A percentile compares a stretch with the other conserved stretches of the same genome.
Evolutionary conservation across 257 asterid species (phyloP).

Genomic region (Handroanthus guayacan): DNA sequence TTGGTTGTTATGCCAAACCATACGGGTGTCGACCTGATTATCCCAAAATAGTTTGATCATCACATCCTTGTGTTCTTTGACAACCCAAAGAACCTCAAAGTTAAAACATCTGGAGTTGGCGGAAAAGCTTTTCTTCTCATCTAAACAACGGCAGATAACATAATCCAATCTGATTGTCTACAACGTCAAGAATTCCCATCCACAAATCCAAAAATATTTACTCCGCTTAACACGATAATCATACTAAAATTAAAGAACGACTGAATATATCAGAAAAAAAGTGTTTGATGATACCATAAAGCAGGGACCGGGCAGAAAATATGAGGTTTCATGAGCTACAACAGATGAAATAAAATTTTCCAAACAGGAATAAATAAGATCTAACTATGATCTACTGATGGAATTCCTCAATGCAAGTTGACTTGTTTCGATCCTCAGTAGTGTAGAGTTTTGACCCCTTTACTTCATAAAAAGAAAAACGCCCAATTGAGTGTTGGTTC

Average conservation of each 20-base stretch:
- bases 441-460: not conserved
- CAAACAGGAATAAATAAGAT: slow-evolving; percentile 14
- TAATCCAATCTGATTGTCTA: slow-evolving; percentile 4
- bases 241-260: not conserved
- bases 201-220: too few relatives aligned
- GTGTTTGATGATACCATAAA: not conserved
- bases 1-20: too few relatives aligned
- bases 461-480: slow-evolving; percentile 9
- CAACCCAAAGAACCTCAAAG: too few relatives aligned
- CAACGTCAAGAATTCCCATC: not conserved
- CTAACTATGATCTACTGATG: slow-evolving; percentile 23
- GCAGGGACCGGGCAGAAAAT: not conserved
- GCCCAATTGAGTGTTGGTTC: slow-evolving; percentile 31
- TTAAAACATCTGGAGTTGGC: too few relatives aligned
- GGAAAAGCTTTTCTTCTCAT: not conserved
- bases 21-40: too few relatives aligned
- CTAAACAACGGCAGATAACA: slow-evolving; percentile 7
- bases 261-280: not conserved
- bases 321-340: not conserved
- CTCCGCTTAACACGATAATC: not conserved
- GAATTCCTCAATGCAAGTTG: slow-evolving; percentile 33
- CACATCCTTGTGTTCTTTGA: too few relatives aligned
- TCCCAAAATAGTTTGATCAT: too few relatives aligned
- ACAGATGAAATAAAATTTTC: not conserved
- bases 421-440: slow-evolving; percentile 11